A percentile compares a stretch with the other conserved stretches of the same genome.
Evolutionary conservation across 2,329 filamentous ascomycete species (phyloP).

Genomic region (Akanthomyces lecanii): DNA sequence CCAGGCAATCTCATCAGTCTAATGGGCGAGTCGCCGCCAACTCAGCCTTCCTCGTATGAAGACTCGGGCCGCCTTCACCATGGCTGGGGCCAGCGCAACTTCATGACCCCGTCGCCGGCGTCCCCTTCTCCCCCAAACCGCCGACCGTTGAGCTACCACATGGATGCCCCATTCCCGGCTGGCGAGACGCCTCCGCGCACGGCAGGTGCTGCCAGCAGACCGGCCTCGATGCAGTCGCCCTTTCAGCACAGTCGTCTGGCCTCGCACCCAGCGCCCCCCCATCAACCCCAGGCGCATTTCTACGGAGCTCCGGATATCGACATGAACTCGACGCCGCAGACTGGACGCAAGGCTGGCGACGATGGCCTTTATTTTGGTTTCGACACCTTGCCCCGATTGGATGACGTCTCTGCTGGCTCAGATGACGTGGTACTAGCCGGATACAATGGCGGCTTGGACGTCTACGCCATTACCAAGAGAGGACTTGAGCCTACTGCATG

Average conservation of each 20-base stretch:
- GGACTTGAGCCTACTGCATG: slow-evolving; percentile 66
- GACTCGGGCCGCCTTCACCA: slow-evolving; percentile 33
- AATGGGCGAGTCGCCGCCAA: slow-evolving; percentile 40
- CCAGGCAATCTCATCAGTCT: slow-evolving; percentile 41
- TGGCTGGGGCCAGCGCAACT: slow-evolving; percentile 44
- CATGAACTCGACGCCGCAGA: slow-evolving; percentile 55
- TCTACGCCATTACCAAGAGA: slow-evolving; percentile 68
- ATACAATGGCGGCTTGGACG: slow-evolving; percentile 73
- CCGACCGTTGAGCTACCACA: slow-evolving; percentile 53
- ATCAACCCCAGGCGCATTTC: slow-evolving; percentile 73
- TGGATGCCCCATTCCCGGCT: slow-evolving; percentile 42
- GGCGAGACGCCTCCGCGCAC: slow-evolving; percentile 38
- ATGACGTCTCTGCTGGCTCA: slow-evolving; percentile 35
- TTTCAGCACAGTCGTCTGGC: slow-evolving; percentile 42
- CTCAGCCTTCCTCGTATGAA: slow-evolving; percentile 39
- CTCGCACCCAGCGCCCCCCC: slow-evolving; percentile 62
- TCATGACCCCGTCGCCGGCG: slow-evolving; percentile 41
- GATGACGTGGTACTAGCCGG: slow-evolving; percentile 72
- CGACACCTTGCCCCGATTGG: slow-evolving; percentile 59
- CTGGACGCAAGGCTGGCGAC: slow-evolving; percentile 59
- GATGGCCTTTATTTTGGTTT: slow-evolving; percentile 77
- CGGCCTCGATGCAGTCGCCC: slow-evolving; percentile 50
- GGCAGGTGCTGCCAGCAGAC: slow-evolving; percentile 33
- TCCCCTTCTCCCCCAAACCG: slow-evolving; percentile 38
- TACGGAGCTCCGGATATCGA: slow-evolving; percentile 73